phyloP scores from a whole-genome alignment of 306 rosid genomes.

The Cicer bijugum region DNA sequence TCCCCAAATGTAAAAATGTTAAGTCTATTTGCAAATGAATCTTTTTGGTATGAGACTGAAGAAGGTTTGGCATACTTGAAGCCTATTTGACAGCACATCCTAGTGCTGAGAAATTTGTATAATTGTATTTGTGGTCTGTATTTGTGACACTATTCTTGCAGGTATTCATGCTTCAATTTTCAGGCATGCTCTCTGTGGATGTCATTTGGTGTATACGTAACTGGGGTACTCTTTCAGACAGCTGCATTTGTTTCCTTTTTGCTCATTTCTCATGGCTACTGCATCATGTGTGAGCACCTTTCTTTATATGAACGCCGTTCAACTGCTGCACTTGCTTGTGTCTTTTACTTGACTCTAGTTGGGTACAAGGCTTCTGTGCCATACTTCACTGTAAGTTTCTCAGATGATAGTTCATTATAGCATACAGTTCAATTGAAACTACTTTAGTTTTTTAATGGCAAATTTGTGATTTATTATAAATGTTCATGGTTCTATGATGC shows the following conservation, averaged over 20 bases:
- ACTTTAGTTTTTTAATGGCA: neutral
- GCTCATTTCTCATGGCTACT: conserved; percentile 95
- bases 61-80: conserved; percentile 25
- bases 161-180: conserved; percentile 91
- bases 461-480: neutral
- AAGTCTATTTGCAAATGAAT: neutral
- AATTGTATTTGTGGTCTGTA: conserved; percentile 9
- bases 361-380: conserved; percentile 94
- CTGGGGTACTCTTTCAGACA: conserved; percentile 95
- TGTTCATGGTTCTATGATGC: conserved; percentile 37
- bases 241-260: conserved; percentile 85
- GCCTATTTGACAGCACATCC: conserved; percentile 34
- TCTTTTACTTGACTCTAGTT: conserved; percentile 91
- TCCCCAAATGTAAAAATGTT: neutral
- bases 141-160: conserved; percentile 53
- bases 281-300: conserved; percentile 92
- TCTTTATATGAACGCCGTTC: conserved; percentile 82
- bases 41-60: conserved; percentile 14
- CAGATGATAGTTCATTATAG: conserved; percentile 17
- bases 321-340: conserved; percentile 87
- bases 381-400: conserved; percentile 77
- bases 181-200: conserved; percentile 95
- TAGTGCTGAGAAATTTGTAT: conserved; percentile 23
- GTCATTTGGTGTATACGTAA: conserved; percentile 95
- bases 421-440: conserved; percentile 20